Evolutionary conservation across 2,329 filamentous ascomycete species (phyloP).

Genomic region (Aspergillus flavus): DNA sequence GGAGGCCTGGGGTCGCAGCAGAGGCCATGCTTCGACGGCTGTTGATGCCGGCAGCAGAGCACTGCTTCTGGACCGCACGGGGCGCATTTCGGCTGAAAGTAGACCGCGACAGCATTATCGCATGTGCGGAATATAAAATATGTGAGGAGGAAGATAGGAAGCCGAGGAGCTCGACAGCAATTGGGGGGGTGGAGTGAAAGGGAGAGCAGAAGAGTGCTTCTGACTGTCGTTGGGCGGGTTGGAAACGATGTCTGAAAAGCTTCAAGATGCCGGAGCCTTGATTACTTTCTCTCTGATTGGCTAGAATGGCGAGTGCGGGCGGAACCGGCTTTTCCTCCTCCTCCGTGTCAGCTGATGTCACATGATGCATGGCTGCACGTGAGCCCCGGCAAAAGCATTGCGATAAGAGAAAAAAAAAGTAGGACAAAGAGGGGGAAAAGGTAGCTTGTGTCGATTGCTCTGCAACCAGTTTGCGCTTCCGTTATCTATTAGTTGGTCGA

Average conservation of each 20-base stretch:
- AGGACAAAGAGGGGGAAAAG: neutral
- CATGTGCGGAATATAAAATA: constrained; percentile 59
- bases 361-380: constrained; percentile 23
- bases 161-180: constrained; percentile 43
- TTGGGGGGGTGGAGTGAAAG: constrained; percentile 33
- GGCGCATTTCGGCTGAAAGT: constrained; percentile 65
- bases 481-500: neutral
- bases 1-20: constrained; percentile 72
- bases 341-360: constrained; percentile 30
- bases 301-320: constrained; percentile 40
- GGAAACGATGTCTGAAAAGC: constrained; percentile 43
- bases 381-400: constrained; percentile 13
- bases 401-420: constrained; percentile 15
- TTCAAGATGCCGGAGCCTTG: constrained; percentile 45
- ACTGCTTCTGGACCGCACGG: constrained; percentile 62
- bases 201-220: constrained; percentile 30
- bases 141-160: constrained; percentile 31
- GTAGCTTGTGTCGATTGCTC: neutral
- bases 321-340: constrained; percentile 36
- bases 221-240: constrained; percentile 32
- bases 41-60: constrained; percentile 56
- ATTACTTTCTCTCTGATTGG: constrained; percentile 45
- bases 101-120: constrained; percentile 69
- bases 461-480: neutral
- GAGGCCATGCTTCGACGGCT: constrained; percentile 65